Base-by-base conservation (phyloP, 176 grass and related monocot genomes). In the Poa annua region DNA sequence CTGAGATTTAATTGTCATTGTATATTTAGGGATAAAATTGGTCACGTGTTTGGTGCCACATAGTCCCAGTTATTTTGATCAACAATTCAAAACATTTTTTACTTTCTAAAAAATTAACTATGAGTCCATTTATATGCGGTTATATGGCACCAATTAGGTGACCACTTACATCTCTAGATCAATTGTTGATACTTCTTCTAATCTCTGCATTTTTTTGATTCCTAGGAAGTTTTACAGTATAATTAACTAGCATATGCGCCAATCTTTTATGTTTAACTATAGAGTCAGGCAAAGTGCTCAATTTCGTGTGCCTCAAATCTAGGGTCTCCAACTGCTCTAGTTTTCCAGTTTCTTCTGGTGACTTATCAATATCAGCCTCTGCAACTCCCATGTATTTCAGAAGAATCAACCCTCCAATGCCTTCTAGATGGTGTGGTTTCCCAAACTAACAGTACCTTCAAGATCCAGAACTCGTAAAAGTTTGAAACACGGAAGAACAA, bases 251-350 rank as follows among this genome's bases (percentile, higher is more conserved):
- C 6, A 86, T 54, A 68, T 6, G 21, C 36, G 47, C 75, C 35
- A 86, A 33, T 16, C 22, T 70, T 12, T 21, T 11, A 55, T 16
- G 9, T 17, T 6, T 42, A n/a, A 21, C 8, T 51, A 52, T 52
- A 33, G 47, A 45, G 9, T 36, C 55, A 47, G 84, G 75, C 29
- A 86, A 5, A 32, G 0, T 8, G 11, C 0, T 10, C 1, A 32
- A 3, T 0, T 2, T 0, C 13, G 63, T 62, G 7, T 22, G 19
- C 22, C 45, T 33, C 55, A 86, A 33, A 60, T 86, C 75, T 35
- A 86, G 24, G 41, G 84, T 86, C 25, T 45, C 35, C 77, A 86
- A 32, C 8, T 71, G 36, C 52, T 68, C 8, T 26, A 86, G 61
- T 16, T n/a, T 6, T 38, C 11, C 41, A 1, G 71, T 80, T 45